phyloP scores from a whole-genome alignment of 108 stramenopile genomes.

The Fragilariopsis cylindrus region DNA sequence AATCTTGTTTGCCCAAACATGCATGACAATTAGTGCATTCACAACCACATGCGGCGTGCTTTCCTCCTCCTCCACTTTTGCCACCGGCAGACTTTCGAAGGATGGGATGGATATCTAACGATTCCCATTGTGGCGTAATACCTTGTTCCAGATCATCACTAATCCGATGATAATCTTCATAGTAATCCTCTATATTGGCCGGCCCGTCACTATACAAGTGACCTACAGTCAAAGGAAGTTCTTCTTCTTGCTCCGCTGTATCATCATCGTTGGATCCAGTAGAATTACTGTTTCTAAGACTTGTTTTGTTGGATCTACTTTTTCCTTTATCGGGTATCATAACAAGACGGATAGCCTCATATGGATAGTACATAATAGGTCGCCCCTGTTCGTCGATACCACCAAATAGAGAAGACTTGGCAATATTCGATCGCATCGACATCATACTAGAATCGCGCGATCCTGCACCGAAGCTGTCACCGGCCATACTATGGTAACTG shows the following conservation, averaged over 20 bases:
- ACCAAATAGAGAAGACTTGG: slow-evolving; percentile 58
- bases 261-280: slow-evolving; percentile 16
- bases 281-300: slow-evolving; percentile 20
- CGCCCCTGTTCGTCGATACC: slow-evolving; percentile 58
- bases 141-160: slow-evolving; percentile 25
- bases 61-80: neutral
- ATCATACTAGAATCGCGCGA: slow-evolving; percentile 6
- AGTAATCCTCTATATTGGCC: slow-evolving; percentile 26
- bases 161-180: slow-evolving; percentile 36
- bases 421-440: slow-evolving; percentile 49
- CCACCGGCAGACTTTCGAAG: slow-evolving; percentile 2
- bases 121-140: slow-evolving; percentile 37
- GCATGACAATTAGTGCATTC: slow-evolving; percentile 27
- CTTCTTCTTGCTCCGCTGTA: slow-evolving; percentile 12
- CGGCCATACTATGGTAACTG: slow-evolving; percentile 16
- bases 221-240: slow-evolving; percentile 12
- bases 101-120: slow-evolving; percentile 18
- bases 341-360: slow-evolving; percentile 56
- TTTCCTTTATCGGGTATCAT: slow-evolving; percentile 52
- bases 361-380: slow-evolving; percentile 62
- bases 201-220: slow-evolving; percentile 33
- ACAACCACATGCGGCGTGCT: slow-evolving; percentile 16
- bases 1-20: slow-evolving; percentile 25
- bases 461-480: neutral
- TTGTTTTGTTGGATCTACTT: slow-evolving; percentile 3